Evolutionary conservation across 306 rosid species (phyloP).

Genomic region (Trifolium repens): DNA sequence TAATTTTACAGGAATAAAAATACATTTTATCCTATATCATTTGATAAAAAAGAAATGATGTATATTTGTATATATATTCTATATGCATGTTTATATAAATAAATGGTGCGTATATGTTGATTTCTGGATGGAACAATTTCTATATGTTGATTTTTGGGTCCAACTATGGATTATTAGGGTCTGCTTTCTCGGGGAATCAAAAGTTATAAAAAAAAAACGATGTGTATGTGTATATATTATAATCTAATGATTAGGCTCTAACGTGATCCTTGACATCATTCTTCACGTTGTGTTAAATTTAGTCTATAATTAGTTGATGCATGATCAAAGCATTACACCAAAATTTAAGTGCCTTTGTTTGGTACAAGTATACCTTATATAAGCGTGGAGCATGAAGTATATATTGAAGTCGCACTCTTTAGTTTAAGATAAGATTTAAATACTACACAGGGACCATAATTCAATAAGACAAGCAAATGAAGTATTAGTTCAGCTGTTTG

Average conservation of each 20-base stretch:
- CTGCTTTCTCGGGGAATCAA: too few relatives aligned
- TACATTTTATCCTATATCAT: too few relatives aligned
- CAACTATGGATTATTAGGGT: too few relatives aligned
- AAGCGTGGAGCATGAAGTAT: background rate
- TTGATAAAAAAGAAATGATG: too few relatives aligned
- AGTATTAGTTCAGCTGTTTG: background rate
- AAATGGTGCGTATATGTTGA: too few relatives aligned
- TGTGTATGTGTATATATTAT: too few relatives aligned
- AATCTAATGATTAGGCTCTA: background rate
- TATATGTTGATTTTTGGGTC: too few relatives aligned
- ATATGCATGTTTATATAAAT: too few relatives aligned
- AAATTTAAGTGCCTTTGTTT: background rate
- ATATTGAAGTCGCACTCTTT: background rate
- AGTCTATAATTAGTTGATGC: conserved; percentile 1
- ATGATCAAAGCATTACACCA: conserved; percentile 1
- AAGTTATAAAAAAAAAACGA: too few relatives aligned
- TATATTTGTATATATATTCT: too few relatives aligned
- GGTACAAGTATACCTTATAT: background rate
- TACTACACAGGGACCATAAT: background rate
- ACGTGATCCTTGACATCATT: conserved; percentile 44
- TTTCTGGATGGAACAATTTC: too few relatives aligned
- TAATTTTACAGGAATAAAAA: too few relatives aligned
- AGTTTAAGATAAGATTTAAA: background rate
- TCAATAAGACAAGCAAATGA: background rate
- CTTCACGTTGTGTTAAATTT: conserved; percentile 17